Evolutionary conservation across 805 yeast genomes (phyloP), one percentile per base, ranked within the genome.

Genomic region (Cyberlindnera misumaiensis): DNA sequence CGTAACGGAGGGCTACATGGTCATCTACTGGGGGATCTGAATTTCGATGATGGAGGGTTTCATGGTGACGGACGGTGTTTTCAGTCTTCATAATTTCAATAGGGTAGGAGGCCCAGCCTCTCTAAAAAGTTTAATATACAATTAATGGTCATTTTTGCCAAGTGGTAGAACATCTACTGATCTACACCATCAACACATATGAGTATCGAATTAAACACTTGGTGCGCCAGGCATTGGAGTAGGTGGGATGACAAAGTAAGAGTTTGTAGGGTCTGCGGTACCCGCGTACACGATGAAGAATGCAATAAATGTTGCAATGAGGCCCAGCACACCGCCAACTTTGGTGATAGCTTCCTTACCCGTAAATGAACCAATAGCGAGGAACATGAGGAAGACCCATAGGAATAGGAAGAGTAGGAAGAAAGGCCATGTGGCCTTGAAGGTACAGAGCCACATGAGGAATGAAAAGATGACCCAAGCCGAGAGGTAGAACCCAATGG

Each of bases 391-490:
- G 11, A 83, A 77, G 38, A 73, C 34, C 52, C 71, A 76, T 41
- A 80, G 62, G 43, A 73, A 62, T 27, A 69, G 57, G 53, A 80
- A 73, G 34, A 80, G 60, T n/a, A 65, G 50, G 51, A 75, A 72
- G 58, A 80, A 68, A 65, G 73, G 56, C 78, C 72, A 71, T 56
- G 82, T 68, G 15, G 77, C 63, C 60, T 79, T 78, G 50, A 75
- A 67, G 3, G 84, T 73, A 47, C 75, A 72, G 43, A 75, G 50
- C 51, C 74, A 57, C 58, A 78, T 66, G 60, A 78, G 60, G 47
- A 75, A 75, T 11, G 83, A 70, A 63, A 79, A 79, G 11, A 80
- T 72, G 5, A 73, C 66, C 84, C 84, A 79, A 8, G 82, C 83
- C 3, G 76, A 54, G 20, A 77, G 53, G 55, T 65, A 77, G 48